Evolutionary conservation across 441 rosid species (phyloP), one percentile per base, ranked within the genome.

Genomic region (Erodium texanum): DNA sequence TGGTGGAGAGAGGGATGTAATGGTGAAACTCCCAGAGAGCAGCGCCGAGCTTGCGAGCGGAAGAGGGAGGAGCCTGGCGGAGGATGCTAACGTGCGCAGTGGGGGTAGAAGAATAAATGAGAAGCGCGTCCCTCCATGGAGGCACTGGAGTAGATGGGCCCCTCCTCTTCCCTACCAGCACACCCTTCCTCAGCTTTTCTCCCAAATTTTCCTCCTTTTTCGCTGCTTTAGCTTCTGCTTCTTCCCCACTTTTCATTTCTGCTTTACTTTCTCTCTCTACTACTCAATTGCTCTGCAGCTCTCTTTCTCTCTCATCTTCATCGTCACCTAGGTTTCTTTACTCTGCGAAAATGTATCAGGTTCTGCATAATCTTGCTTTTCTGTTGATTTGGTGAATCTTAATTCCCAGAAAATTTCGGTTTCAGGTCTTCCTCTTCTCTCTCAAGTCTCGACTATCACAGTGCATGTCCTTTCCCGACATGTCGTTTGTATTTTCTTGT

Each of bases 21-120:
- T 89, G 90, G 70, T 87, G 84, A 27, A 85, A 83, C 61, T 93
- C 92, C 96, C 97, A 89, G 74, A 85, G 80, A 50, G 79, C 82
- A 73, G 97, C 89, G 29, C 86, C 97, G 52, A 90, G 88, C 80
- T 87, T 86, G 73, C 96, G 83, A 1, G 89, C 88, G 65, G 92
- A 82, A 66, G 76, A 61, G 22, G 24, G 7, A 54, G 64, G 64
- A 65, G 73, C 10, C 68, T 18, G 67, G 18, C 16, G 34, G 15
- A 11, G 64, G 81, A 69, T 72, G 82, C 78, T 77, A 79, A 70
- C 77, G 73, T 73, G 79, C 32, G 71, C 72, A 70, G 75, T 32
- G 66, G 73, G 67, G 36, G 18, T 66, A 50, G 54, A 45, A 45
- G 52, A 43, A 61, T 64, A 66, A 32, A 62, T 54, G 65, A 59